These are phyloP conservation scores for Tetradesmus lagerheimii DNA, from an alignment of 139 green algal genomes.

Conservation along the genomic window DNA sequence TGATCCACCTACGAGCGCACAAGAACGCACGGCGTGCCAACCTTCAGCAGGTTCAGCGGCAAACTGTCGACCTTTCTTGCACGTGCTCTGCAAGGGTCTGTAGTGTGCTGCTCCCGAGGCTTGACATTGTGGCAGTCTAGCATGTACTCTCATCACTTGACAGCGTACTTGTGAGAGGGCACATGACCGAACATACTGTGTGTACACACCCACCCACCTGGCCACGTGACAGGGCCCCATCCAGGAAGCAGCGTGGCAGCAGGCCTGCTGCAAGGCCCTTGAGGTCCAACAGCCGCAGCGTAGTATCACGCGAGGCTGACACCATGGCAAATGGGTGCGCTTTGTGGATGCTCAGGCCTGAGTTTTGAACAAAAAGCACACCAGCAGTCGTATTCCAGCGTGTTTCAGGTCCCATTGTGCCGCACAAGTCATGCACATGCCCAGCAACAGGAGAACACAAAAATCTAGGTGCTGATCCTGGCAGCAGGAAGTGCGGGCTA, in stretches of 20 bases:
- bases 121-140: too few relatives aligned
- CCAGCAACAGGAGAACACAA: background rate
- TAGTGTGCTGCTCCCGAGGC: too few relatives aligned
- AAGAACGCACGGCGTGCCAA: background rate
- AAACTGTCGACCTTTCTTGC: too few relatives aligned
- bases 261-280: constrained; percentile 46
- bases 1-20: background rate
- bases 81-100: too few relatives aligned
- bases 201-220: background rate
- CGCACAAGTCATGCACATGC: too few relatives aligned
- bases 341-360: constrained; percentile 57
- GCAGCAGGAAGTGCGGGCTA: background rate
- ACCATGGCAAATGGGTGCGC: constrained; percentile 60
- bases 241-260: constrained; percentile 35
- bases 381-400: too few relatives aligned
- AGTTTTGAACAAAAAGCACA: background rate
- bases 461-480: too few relatives aligned
- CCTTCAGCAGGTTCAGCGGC: background rate
- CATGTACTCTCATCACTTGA: too few relatives aligned
- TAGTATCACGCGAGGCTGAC: constrained; percentile 62
- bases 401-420: too few relatives aligned
- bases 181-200: too few relatives aligned
- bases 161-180: too few relatives aligned
- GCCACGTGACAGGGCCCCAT: background rate
- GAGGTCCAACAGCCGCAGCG: constrained; percentile 64